Base-by-base conservation (phyloP, 306 rosid genomes). In the Purshia tridentata region DNA sequence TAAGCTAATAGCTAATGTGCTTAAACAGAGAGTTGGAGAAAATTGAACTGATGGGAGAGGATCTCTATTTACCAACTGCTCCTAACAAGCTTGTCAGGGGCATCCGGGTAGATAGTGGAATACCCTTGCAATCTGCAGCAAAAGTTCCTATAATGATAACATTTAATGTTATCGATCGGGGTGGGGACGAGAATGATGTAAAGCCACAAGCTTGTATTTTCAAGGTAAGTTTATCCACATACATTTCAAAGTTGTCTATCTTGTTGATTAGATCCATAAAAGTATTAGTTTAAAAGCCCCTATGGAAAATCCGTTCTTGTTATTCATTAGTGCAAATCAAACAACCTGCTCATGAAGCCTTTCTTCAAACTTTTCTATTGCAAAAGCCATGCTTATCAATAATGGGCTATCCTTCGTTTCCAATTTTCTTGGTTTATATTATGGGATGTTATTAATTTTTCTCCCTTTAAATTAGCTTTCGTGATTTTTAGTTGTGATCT, bases 71-170 rank as follows among this genome's bases (percentile, higher is more conserved):
- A 70, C 99, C 99, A 29, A 94, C 96, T 70, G 99, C 96, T 51
- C 79, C 97, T 42, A 85, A 37, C 89, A 91, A 91, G 87, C 91
- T 94, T 77, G 96, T 94, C 61, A 75, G 75, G 79, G 96, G 97
- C 29, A 94, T 94, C 83, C 94, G 53, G 82, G 91, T 88, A 37
- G 97, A 94, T 62, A 94, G 99, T 85, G 99, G 97, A 56, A 89
- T 94, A 76, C 97, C 99, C 77, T 85, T 94, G 67, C 97, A 94
- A 76, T 94, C 99, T 56, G 99, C 99, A 9, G 97, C 99, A 63
- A 94, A 94, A 81, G 99, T 94, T 74, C 99, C 99, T 64, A 94
- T 94, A 61, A 88, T 94, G 99, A 85, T 94, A 75, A 88, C 97
- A 74, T 94, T 94, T 78, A 83, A 94, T 55, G 97, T 91, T 39